Percentiles rank a stretch among this genome's conserved stretches.
Conservation (phyloP, 495 filamentous ascomycete species). For the Talaromyces ruber region DNA sequence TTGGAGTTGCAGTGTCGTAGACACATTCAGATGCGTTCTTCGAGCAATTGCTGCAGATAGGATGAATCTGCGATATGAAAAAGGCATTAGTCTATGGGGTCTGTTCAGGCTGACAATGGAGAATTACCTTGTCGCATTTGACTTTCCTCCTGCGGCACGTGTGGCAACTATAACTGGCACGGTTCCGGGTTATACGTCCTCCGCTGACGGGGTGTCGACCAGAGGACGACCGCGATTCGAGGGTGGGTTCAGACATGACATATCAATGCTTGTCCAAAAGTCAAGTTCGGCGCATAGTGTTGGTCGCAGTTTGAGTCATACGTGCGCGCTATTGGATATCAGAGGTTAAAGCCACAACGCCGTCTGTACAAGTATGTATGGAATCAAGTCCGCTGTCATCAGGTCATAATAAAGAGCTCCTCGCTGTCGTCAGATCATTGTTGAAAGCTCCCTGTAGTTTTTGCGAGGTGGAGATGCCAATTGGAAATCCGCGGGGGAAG, state of each 20-base stretch:
- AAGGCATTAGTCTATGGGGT: background rate
- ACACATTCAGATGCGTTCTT: slow-evolving; percentile 37
- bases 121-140: slow-evolving; percentile 36
- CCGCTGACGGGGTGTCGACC: slow-evolving; percentile 8
- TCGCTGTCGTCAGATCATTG: background rate
- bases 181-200: slow-evolving; percentile 38
- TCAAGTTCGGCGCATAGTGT: background rate
- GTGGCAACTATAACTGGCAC: slow-evolving; percentile 42
- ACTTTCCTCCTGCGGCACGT: slow-evolving; percentile 40
- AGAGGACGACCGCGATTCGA: background rate
- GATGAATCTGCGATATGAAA: slow-evolving; percentile 24
- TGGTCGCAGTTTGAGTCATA: background rate
- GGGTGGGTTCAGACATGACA: background rate
- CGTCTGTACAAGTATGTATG: background rate
- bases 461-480: background rate
- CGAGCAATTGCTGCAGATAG: slow-evolving; percentile 37
- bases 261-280: background rate
- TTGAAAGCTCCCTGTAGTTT: background rate
- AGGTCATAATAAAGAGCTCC: background rate
- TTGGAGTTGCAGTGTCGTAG: slow-evolving; percentile 29
- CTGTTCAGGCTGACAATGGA: too few relatives aligned
- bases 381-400: background rate
- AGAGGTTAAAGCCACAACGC: background rate
- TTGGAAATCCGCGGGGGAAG: background rate
- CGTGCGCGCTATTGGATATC: background rate